A percentile compares a stretch with the other conserved stretches of the same genome.
Evolutionary conservation across 768 basidiomycete species (phyloP).

Genomic region (Boletus vinaceobasis): DNA sequence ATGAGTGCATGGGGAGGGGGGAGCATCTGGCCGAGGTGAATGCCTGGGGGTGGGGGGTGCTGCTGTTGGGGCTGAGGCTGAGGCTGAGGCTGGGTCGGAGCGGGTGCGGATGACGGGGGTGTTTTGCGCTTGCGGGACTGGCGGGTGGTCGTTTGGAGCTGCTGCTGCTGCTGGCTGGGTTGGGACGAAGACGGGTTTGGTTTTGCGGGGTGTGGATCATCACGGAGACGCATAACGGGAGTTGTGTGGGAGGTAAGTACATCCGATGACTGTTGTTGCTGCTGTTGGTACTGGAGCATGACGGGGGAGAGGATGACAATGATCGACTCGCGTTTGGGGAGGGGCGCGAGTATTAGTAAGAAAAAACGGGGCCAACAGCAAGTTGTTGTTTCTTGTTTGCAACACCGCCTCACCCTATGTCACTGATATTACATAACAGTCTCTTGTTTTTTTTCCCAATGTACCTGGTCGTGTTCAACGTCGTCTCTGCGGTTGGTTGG

Average conservation of each 20-base stretch:
- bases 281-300: conserved; percentile 31
- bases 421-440: conserved; percentile 7
- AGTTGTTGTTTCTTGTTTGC: conserved; percentile 25
- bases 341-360: conserved; percentile 38
- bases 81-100: conserved; percentile 15
- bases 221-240: conserved; percentile 57
- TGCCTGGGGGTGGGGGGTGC: conserved; percentile 28
- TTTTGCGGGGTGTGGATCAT: conserved; percentile 39
- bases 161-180: conserved; percentile 5
- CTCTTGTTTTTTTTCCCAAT: neutral
- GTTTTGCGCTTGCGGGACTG: conserved; percentile 64
- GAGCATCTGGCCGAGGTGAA: conserved; percentile 49
- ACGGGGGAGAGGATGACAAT: conserved; percentile 19
- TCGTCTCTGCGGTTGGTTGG: conserved; percentile 75
- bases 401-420: conserved; percentile 6
- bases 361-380: conserved; percentile 22
- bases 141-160: conserved; percentile 18
- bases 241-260: conserved; percentile 14
- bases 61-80: conserved; percentile 29
- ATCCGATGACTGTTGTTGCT: conserved; percentile 19
- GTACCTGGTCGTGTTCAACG: conserved; percentile 81
- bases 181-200: conserved; percentile 17
- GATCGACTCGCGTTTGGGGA: conserved; percentile 32
- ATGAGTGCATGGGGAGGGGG: conserved; percentile 55
- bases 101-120: conserved; percentile 42